Conservation (phyloP, 495 filamentous ascomycete genomes). For the Penicillium tannophilum region DNA sequence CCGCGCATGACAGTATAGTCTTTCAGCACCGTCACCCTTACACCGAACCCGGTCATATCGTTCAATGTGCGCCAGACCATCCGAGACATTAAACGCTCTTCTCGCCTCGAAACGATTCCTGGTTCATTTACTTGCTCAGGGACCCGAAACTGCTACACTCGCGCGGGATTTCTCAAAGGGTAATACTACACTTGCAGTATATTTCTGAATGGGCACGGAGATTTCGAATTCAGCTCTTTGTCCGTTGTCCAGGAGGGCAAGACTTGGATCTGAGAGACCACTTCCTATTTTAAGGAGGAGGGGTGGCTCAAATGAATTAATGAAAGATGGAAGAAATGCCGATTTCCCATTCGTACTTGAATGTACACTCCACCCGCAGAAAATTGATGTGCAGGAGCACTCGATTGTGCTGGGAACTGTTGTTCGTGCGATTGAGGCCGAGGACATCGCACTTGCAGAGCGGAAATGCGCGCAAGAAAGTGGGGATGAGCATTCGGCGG, state of each 20-base stretch:
- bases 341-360: constrained; percentile 48
- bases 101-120: constrained; percentile 45
- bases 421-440: constrained; percentile 24
- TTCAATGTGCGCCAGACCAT: constrained; percentile 80
- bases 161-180: constrained; percentile 49
- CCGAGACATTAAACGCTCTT: constrained; percentile 69
- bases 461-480: not conserved
- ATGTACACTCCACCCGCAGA: constrained; percentile 38
- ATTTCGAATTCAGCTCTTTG: constrained; percentile 40
- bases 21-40: constrained; percentile 73
- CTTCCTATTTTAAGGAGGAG: constrained; percentile 37
- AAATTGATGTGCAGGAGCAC: constrained; percentile 46
- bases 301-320: not conserved
- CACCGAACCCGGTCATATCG: constrained; percentile 66
- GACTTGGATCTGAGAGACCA: constrained; percentile 13
- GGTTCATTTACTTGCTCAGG: constrained; percentile 43
- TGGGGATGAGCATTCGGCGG: constrained; percentile 19
- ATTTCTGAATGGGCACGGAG: constrained; percentile 34
- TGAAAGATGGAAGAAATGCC: not conserved
- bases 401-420: constrained; percentile 46
- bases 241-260: not conserved
- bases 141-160: constrained; percentile 32
- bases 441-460: not conserved
- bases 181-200: constrained; percentile 35
- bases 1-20: constrained; percentile 78